Base-by-base conservation (phyloP, 306 rosid genomes). In the Begonia fuchsioides region DNA sequence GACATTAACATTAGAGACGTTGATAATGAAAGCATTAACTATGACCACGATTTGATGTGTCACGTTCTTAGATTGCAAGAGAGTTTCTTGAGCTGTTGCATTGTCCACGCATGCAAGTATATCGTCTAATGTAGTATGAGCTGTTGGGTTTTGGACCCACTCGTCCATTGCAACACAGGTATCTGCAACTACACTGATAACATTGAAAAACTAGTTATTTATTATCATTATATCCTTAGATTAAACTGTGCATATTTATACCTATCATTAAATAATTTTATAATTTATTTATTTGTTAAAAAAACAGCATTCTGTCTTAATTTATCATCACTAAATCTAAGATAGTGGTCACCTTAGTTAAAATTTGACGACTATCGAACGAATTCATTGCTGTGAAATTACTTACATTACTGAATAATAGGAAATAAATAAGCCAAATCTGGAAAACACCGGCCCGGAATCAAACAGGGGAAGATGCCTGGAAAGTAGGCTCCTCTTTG, bases 111-210 rank as follows among this genome's bases (percentile, higher is more conserved):
- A 58, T 3, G 62, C 54, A 58, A 58, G 62, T 13, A 58, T 49
- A 18, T 58, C 54, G 12, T 58, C 62, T 58, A 58, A 40, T 1
- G 62, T 54, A 11, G 62, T 58, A 44, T 58, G 72, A n/a, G 69
- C 70, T 0, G 73, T 75, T 1, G 95, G 97, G 39, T 79, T 69
- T 58, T 54, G 56, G 35, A 75, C 76, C 95, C 97, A 90, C 9
- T 90, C 95, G 19, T 84, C 76, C 93, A 84, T 81, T 4, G 93
- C 77, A 44, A 84, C 82, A 62, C 95, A 84, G 10, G 93, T 49
- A 69, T 90, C 93, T 12, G 63, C 93, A 54, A 68, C 66, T 63
- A 47, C 82, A 67, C 97, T 88, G 19, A 56, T 41, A 44, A 44
- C 7, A 39, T 18, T 13, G 11, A 9, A 44, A 47, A 44, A 72